phyloP scores from a whole-genome alignment of 495 filamentous ascomycete species.

The Bryoglossum gracile region DNA sequence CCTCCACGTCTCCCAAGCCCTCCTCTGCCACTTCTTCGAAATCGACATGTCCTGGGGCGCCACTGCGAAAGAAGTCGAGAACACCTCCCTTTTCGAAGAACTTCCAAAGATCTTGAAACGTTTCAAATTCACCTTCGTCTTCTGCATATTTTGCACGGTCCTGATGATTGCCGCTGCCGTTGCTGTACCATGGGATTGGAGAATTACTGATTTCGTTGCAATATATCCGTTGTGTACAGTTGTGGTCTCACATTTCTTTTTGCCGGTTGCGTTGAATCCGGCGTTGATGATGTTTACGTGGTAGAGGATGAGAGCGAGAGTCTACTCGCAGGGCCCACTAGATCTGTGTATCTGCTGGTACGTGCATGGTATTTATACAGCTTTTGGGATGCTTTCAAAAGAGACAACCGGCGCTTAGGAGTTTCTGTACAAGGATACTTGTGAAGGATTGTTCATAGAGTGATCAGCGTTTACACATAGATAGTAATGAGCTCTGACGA shows the following conservation, averaged over 20 bases:
- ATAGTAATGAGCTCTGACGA: too few relatives aligned
- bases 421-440: too few relatives aligned
- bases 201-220: slow-evolving; percentile 48
- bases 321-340: too few relatives aligned
- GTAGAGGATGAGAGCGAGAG: too few relatives aligned
- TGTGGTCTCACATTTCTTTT: slow-evolving; percentile 47
- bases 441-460: too few relatives aligned
- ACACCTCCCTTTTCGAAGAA: slow-evolving; percentile 54
- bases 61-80: slow-evolving; percentile 49
- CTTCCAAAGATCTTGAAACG: slow-evolving; percentile 45
- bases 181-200: slow-evolving; percentile 45
- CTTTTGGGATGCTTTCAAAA: too few relatives aligned
- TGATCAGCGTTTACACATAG: too few relatives aligned
- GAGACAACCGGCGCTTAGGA: too few relatives aligned
- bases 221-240: slow-evolving; percentile 50
- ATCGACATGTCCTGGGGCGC: slow-evolving; percentile 58
- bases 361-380: too few relatives aligned
- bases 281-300: slow-evolving; percentile 62
- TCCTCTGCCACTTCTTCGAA: slow-evolving; percentile 53
- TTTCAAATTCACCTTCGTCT: slow-evolving; percentile 55
- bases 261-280: slow-evolving; percentile 57
- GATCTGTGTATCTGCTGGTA: too few relatives aligned
- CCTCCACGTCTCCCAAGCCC: slow-evolving; percentile 53
- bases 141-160: slow-evolving; percentile 37
- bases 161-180: slow-evolving; percentile 41